Evolutionary conservation across 352 stramenopile genomes (phyloP), one percentile per base, ranked within the genome.

Genomic region (Phytophthora podocarpi): DNA sequence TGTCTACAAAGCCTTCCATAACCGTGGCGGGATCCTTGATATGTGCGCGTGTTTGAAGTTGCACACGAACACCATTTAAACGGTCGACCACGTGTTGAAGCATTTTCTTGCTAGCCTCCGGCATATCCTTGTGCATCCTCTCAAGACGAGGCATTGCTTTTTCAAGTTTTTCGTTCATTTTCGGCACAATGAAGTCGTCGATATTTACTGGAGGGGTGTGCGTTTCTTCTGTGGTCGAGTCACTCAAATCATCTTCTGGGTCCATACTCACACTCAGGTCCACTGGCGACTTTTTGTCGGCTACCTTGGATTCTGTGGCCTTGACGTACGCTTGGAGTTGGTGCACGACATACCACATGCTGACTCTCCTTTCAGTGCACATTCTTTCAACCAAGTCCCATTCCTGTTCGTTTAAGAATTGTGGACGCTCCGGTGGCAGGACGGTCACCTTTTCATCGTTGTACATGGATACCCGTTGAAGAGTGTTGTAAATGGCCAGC

Each of bases 301-400:
- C 18, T 36, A 35, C 27, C 15, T 37, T 40, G 6, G 39, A 5
- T n/a, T 65, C 39, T 23, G 37, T 47, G 11, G 15, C 23, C 37
- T 51, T 55, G 18, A 57, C 34, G 37, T 69, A 62, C 24, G 35
- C 20, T 50, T 62, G 64, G 6, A 75, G 28, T 46, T 68, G 67
- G 18, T 72, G 61, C 37, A 75, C 56, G n/a, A 71, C 61, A 31
- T 68, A 67, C 55, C 61, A 65, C 50, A 72, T 75, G 13, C 50
- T 71, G 26, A 36, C 56, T 56, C 56, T 27, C 26, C 27, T 37
- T 2, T 42, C 34, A 15, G 55, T 46, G 39, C 55, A 72, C 67
- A 72, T 75, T 27, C 35, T 20, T 49, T 69, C n/a, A 26, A 75
- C 36, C 21, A 75, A 48, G 26, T 65, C 49, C 67, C 61, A 75